Percentiles rank a stretch among this genome's conserved stretches.
Evolutionary conservation across 352 stramenopile species (phyloP).

Genomic region (Globisporangium okanoganense): DNA sequence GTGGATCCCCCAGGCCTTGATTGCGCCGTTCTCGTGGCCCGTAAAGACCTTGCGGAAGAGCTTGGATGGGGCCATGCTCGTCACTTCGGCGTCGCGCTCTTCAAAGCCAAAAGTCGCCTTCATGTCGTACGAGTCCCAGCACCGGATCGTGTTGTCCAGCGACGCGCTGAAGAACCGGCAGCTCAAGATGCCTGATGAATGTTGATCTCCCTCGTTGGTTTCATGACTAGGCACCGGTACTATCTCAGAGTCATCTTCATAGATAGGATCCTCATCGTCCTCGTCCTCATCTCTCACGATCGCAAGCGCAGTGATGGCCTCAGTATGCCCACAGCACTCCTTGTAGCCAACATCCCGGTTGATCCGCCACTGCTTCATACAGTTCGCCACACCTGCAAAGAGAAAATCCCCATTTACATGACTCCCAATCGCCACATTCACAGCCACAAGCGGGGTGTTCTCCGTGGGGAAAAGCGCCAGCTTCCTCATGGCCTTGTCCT

Average conservation of each 20-base stretch:
- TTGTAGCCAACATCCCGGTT: conserved; percentile 58
- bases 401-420: conserved; percentile 32
- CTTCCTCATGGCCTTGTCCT: conserved; percentile 54
- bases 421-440: conserved; percentile 3
- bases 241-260: not conserved
- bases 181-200: conserved; percentile 9
- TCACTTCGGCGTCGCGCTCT: conserved; percentile 61
- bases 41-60: conserved; percentile 57
- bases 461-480: conserved; percentile 24
- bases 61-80: conserved; percentile 45
- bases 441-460: conserved; percentile 16
- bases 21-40: conserved; percentile 42
- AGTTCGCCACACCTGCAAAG: conserved; percentile 32
- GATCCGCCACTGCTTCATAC: conserved; percentile 58
- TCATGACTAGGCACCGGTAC: conserved; percentile 5
- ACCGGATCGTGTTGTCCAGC: conserved; percentile 66
- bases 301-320: conserved; percentile 43
- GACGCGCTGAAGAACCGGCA: conserved; percentile 63
- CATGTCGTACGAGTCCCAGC: conserved; percentile 73
- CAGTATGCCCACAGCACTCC: conserved; percentile 45
- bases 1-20: conserved; percentile 67
- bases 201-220: conserved; percentile 17
- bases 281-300: conserved; percentile 27
- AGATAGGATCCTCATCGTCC: conserved; percentile 17
- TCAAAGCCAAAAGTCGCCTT: conserved; percentile 60